phyloP scores from a whole-genome alignment of 352 stramenopile genomes.

The Globisporangium mamillatum region DNA sequence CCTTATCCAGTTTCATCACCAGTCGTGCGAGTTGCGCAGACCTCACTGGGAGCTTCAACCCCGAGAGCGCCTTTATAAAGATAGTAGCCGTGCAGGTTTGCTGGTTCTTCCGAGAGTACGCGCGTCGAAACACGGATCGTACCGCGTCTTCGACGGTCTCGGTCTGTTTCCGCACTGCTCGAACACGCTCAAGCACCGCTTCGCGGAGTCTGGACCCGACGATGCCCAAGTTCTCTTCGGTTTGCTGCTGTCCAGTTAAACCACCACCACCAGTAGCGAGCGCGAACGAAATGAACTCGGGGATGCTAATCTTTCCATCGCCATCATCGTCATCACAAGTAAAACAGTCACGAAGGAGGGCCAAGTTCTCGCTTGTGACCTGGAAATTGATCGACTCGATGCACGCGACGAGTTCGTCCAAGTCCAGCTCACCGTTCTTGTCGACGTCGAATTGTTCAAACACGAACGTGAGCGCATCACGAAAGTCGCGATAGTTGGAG shows the following conservation, averaged over 20 bases:
- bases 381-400: slow-evolving; percentile 47
- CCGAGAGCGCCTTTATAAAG: slow-evolving; percentile 39
- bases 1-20: slow-evolving; percentile 47
- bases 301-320: slow-evolving; percentile 41
- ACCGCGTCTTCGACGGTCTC: slow-evolving; percentile 53
- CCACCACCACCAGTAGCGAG: slow-evolving; percentile 24
- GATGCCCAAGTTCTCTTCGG: slow-evolving; percentile 33
- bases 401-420: slow-evolving; percentile 49
- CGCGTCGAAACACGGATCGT: slow-evolving; percentile 44
- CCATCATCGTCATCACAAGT: slow-evolving; percentile 18
- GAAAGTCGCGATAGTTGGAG: slow-evolving; percentile 49
- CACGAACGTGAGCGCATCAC: slow-evolving; percentile 43
- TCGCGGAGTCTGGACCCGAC: slow-evolving; percentile 45
- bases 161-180: slow-evolving; percentile 27
- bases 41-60: slow-evolving; percentile 41
- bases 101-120: slow-evolving; percentile 30
- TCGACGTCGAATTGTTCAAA: slow-evolving; percentile 60
- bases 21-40: slow-evolving; percentile 50
- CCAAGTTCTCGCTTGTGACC: slow-evolving; percentile 38
- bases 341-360: slow-evolving; percentile 59
- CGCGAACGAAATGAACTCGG: slow-evolving; percentile 77
- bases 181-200: slow-evolving; percentile 39
- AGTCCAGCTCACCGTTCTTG: slow-evolving; percentile 47
- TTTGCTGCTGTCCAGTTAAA: neutral
- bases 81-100: slow-evolving; percentile 22